phyloP scores from a whole-genome alignment of 345 rosid genomes.

The Balakata baccata region DNA sequence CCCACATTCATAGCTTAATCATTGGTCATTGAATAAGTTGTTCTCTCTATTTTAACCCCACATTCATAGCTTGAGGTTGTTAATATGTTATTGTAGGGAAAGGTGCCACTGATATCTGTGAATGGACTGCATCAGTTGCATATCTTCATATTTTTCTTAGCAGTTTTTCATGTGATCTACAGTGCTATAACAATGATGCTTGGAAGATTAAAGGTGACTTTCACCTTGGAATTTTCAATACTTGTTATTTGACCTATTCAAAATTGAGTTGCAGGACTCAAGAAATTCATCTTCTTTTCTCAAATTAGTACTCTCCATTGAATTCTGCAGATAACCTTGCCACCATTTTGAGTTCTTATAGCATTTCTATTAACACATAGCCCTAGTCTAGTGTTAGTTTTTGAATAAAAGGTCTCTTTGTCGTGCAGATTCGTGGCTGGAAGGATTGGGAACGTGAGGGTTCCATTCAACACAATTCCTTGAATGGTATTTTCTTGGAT shows the following conservation, averaged over 20 bases:
- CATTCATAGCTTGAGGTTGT: not conserved
- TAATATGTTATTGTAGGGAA: conserved; percentile 46
- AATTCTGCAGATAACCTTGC: not conserved
- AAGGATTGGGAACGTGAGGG: conserved; percentile 73
- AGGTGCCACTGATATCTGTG: conserved; percentile 70
- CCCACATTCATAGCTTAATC: not conserved
- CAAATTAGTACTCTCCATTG: no score
- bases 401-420: not conserved
- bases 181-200: conserved; percentile 81
- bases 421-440: conserved; percentile 78
- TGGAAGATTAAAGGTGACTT: conserved; percentile 75
- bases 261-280: not conserved
- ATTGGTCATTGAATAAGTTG: no score
- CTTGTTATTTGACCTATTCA: not conserved
- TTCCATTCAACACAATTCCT: conserved; percentile 31
- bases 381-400: not conserved
- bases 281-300: no score
- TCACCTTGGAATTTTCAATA: no score
- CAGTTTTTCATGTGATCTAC: conserved; percentile 81
- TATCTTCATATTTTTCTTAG: conserved; percentile 89
- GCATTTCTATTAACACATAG: not conserved
- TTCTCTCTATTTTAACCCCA: not conserved
- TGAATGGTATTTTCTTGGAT: conserved; percentile 34
- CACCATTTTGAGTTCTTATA: not conserved
- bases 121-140: conserved; percentile 87